These are phyloP conservation scores for Crucihimalaya himalaica DNA, from an alignment of 345 rosid genomes.

Conservation along the genomic window DNA sequence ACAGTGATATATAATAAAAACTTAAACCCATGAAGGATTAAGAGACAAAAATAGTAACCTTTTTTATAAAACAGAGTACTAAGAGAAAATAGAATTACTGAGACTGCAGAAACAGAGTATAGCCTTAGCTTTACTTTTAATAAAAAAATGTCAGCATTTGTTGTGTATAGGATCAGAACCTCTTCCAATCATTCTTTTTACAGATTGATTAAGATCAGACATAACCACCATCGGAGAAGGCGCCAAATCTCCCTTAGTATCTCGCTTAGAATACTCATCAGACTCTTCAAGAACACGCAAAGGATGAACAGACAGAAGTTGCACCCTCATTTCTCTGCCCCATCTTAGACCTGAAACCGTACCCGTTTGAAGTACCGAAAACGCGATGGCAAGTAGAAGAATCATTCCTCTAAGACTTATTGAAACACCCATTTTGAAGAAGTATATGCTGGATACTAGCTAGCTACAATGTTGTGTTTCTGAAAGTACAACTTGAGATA, in stretches of 20 bases:
- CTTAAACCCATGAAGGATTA: slow-evolving; percentile 10
- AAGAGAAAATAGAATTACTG: neutral
- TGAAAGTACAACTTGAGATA: slow-evolving; percentile 37
- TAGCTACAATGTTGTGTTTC: neutral
- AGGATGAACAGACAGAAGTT: slow-evolving; percentile 31
- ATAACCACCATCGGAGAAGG: slow-evolving; percentile 57
- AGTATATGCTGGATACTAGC: neutral
- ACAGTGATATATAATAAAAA: slow-evolving; percentile 7
- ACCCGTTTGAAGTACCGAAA: slow-evolving; percentile 43
- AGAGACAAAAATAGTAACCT: slow-evolving; percentile 17
- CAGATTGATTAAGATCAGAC: slow-evolving; percentile 62
- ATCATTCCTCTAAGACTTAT: slow-evolving; percentile 34
- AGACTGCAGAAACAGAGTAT: slow-evolving; percentile 8
- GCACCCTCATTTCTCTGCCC: slow-evolving; percentile 37
- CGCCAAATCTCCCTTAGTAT: slow-evolving; percentile 40
- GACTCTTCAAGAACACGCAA: slow-evolving; percentile 48
- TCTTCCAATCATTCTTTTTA: slow-evolving; percentile 62
- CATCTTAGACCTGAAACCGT: slow-evolving; percentile 51
- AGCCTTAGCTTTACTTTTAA: slow-evolving; percentile 6
- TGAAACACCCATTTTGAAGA: slow-evolving; percentile 48
- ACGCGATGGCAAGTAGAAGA: slow-evolving; percentile 46
- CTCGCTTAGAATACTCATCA: slow-evolving; percentile 15
- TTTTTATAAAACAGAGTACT: slow-evolving; percentile 8
- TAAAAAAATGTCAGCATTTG: slow-evolving; percentile 49
- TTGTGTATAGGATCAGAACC: slow-evolving; percentile 96